These are phyloP conservation scores for Vaucheria bursata DNA, from an alignment of 352 stramenopile genomes.

Conservation along the genomic window DNA sequence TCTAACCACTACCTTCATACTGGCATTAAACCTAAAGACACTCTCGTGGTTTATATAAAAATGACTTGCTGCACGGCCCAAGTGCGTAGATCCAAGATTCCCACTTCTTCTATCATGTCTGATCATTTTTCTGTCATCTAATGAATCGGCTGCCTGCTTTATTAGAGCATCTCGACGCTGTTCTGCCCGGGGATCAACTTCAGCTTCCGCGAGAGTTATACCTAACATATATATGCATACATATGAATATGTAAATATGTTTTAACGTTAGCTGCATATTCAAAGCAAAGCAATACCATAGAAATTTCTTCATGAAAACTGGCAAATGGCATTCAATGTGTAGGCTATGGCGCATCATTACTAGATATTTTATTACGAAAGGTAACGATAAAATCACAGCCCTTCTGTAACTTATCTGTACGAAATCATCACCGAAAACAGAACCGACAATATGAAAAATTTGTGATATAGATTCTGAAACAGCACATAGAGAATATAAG, in stretches of 20 bases:
- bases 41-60: slow-evolving; percentile 98
- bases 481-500: too few relatives aligned
- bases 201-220: slow-evolving; percentile 24
- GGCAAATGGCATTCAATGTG: too few relatives aligned
- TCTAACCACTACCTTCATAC: slow-evolving; percentile 36
- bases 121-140: slow-evolving; percentile 66
- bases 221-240: too few relatives aligned
- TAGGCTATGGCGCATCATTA: too few relatives aligned
- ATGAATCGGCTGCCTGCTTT: slow-evolving; percentile 48
- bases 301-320: too few relatives aligned
- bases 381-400: too few relatives aligned
- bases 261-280: background rate
- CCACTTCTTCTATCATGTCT: slow-evolving; percentile 65
- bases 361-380: too few relatives aligned
- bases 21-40: slow-evolving; percentile 93
- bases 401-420: too few relatives aligned
- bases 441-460: too few relatives aligned
- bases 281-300: background rate
- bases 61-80: slow-evolving; percentile 92
- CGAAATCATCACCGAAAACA: too few relatives aligned
- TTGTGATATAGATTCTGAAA: too few relatives aligned
- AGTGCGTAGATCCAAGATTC: slow-evolving; percentile 86
- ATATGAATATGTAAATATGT: too few relatives aligned
- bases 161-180: slow-evolving; percentile 55
- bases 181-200: slow-evolving; percentile 51